Evolutionary conservation across 345 rosid genomes (phyloP).

Genomic region (Stellera chamaejasme): DNA sequence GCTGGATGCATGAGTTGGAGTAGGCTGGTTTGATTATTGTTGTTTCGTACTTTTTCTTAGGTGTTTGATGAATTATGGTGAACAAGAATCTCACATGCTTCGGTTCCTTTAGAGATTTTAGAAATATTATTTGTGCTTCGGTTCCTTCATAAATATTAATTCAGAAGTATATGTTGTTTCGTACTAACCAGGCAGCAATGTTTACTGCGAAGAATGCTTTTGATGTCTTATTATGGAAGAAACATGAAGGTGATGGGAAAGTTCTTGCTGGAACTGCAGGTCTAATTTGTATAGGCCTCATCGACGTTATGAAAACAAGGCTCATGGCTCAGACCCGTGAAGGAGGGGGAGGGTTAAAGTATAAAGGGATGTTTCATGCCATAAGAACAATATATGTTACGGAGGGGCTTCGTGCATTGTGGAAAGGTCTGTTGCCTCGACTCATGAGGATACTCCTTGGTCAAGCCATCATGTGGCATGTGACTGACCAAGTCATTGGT

Average conservation of each 20-base stretch:
- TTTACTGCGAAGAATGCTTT: constrained; percentile 85
- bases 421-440: constrained; percentile 93
- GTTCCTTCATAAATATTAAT: too few species aligned
- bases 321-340: constrained; percentile 78
- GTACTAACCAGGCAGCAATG: constrained; percentile 98
- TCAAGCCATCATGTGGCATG: constrained; percentile 98
- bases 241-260: constrained; percentile 90
- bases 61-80: too few species aligned
- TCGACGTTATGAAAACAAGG: constrained; percentile 96
- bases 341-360: constrained; percentile 50
- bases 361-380: constrained; percentile 91
- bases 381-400: constrained; percentile 68
- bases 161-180: too few species aligned
- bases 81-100: too few species aligned
- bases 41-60: too few species aligned
- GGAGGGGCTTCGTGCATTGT: constrained; percentile 74
- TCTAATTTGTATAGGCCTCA: constrained; percentile 88
- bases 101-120: too few species aligned
- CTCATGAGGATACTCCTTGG: constrained; percentile 98
- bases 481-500: constrained; percentile 90
- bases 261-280: constrained; percentile 92
- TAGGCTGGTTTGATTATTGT: too few species aligned
- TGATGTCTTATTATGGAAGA: constrained; percentile 79
- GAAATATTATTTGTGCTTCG: too few species aligned
- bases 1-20: too few species aligned